Evolutionary conservation across 164 flowering plant species (phyloP).

Genomic region (Malania oleifera): DNA sequence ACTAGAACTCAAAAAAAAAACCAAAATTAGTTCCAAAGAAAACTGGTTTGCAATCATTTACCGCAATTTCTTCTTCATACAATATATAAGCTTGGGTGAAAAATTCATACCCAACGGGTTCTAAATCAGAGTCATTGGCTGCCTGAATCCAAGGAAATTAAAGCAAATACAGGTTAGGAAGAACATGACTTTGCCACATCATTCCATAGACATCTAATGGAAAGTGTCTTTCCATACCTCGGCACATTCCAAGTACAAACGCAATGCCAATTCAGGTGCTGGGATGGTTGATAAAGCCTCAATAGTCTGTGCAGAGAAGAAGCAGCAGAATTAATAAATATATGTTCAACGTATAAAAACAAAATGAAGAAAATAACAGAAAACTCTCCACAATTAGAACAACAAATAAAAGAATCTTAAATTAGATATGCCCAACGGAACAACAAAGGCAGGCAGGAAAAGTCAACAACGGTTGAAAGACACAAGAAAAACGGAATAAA

Average conservation of each 20-base stretch:
- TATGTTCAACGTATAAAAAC: too few relatives aligned
- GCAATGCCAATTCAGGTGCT: conserved; percentile 82
- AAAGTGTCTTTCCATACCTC: conserved; percentile 58
- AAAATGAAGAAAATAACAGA: not conserved
- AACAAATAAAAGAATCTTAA: too few relatives aligned
- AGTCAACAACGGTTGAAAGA: too few relatives aligned
- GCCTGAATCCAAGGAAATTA: conserved; percentile 45
- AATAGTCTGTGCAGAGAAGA: conserved; percentile 51
- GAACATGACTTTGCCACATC: too few relatives aligned
- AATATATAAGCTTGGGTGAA: conserved; percentile 93
- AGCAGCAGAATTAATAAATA: too few relatives aligned
- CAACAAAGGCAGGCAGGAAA: too few relatives aligned
- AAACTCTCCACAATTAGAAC: too few relatives aligned
- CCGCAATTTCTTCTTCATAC: conserved; percentile 98
- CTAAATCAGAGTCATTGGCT: conserved; percentile 94
- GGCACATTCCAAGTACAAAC: conserved; percentile 89
- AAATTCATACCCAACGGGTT: conserved; percentile 93
- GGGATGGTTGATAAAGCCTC: conserved; percentile 73
- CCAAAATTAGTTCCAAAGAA: too few relatives aligned
- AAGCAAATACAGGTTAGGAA: not conserved
- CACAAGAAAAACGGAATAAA: too few relatives aligned
- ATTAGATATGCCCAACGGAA: too few relatives aligned
- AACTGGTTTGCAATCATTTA: conserved; percentile 22
- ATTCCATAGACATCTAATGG: too few relatives aligned
- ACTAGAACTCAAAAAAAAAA: too few relatives aligned